These are phyloP conservation scores for Berkeleyomyces rouxiae DNA, from an alignment of 2,329 filamentous ascomycete genomes.

Conservation along the genomic window DNA sequence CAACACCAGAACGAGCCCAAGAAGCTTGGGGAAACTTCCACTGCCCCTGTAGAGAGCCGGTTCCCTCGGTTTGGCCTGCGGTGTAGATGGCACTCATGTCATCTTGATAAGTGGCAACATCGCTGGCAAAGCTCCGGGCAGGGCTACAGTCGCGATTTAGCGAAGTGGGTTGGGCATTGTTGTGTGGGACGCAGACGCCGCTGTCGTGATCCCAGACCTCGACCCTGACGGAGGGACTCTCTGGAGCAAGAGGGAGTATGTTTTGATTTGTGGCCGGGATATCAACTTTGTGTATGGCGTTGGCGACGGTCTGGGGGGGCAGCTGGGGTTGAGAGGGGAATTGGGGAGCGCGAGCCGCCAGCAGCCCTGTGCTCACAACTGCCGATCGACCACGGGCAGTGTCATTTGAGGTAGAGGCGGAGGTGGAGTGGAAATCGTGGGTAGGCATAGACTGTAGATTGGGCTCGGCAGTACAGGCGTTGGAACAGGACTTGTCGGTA, in stretches of 20 bases:
- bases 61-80: background rate
- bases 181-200: background rate
- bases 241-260: background rate
- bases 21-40: background rate
- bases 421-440: background rate
- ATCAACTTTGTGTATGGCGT: background rate
- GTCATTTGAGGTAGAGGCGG: background rate
- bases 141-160: background rate
- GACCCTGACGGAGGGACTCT: background rate
- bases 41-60: background rate
- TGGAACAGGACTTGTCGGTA: background rate
- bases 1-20: constrained; percentile 1
- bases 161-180: background rate
- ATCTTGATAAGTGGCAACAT: constrained; percentile 8
- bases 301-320: background rate
- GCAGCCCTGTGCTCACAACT: background rate
- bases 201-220: background rate
- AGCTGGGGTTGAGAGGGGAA: background rate
- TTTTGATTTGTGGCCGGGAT: background rate
- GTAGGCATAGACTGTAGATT: background rate
- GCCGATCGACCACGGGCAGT: background rate
- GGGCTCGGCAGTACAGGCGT: background rate
- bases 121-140: constrained; percentile 8
- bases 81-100: constrained; percentile 6
- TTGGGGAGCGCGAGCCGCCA: background rate